These are phyloP conservation scores for Penicillium mononematosum DNA, from an alignment of 495 filamentous ascomycete species.

Conservation along the genomic window DNA sequence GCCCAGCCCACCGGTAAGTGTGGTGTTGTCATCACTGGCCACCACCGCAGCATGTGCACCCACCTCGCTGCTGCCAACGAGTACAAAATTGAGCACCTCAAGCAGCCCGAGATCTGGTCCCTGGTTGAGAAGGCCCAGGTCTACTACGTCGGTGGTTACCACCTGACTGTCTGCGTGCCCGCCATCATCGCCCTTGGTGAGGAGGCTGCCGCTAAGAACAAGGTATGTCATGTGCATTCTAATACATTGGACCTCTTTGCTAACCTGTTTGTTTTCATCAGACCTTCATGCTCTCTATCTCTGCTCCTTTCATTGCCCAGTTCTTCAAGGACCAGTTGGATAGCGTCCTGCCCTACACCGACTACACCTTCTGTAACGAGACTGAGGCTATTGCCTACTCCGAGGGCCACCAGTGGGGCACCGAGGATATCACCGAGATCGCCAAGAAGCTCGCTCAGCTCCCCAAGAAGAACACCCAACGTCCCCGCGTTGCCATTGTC, in stretches of 20 bases:
- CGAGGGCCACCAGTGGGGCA: slow-evolving; percentile 66
- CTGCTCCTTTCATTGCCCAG: slow-evolving; percentile 91
- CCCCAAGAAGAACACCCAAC: slow-evolving; percentile 83
- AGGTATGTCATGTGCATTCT: slow-evolving; percentile 44
- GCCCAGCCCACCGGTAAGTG: slow-evolving; percentile 84
- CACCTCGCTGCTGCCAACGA: slow-evolving; percentile 95
- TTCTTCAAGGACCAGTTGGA: slow-evolving; percentile 98
- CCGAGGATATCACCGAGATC: slow-evolving; percentile 81
- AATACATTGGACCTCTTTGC: not conserved
- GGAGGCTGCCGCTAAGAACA: slow-evolving; percentile 84
- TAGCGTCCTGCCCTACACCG: slow-evolving; percentile 81
- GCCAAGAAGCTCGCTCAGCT: slow-evolving; percentile 80
- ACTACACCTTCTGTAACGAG: slow-evolving; percentile 97
- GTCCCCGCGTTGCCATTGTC: slow-evolving; percentile 79
- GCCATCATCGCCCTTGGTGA: slow-evolving; percentile 86
- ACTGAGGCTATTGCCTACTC: slow-evolving; percentile 86
- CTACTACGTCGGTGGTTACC: slow-evolving; percentile 93
- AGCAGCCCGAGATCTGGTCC: slow-evolving; percentile 85
- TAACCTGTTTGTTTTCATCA: slow-evolving; percentile 23
- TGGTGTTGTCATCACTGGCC: slow-evolving; percentile 93
- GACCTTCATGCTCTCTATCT: slow-evolving; percentile 84
- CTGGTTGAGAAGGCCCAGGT: slow-evolving; percentile 82
- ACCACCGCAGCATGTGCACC: slow-evolving; percentile 90
- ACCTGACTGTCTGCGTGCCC: slow-evolving; percentile 83
- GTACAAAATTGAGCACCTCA: slow-evolving; percentile 92